These are phyloP conservation scores for Podospora conica DNA, from an alignment of 495 filamentous ascomycete genomes.

Conservation along the genomic window DNA sequence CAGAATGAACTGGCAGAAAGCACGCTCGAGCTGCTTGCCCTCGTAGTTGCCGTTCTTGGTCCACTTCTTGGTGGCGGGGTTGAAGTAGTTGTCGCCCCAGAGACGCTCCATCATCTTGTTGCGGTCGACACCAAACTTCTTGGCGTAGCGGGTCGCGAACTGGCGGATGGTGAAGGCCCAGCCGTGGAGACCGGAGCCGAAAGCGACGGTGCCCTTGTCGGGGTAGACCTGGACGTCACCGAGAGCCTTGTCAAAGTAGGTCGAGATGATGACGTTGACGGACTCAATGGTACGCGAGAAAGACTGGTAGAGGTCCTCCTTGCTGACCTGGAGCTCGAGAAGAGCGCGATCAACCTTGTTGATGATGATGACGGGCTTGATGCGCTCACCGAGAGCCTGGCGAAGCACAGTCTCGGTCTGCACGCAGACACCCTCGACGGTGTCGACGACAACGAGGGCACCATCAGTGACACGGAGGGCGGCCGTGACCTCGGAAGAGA, in stretches of 20 bases:
- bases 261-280: slow-evolving; percentile 98
- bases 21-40: slow-evolving; percentile 86
- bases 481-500: slow-evolving; percentile 99
- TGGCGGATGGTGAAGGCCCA: slow-evolving; percentile 99
- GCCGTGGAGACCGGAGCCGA: slow-evolving; percentile 99
- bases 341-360: slow-evolving; percentile 99
- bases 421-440: slow-evolving; percentile 98
- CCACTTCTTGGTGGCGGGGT: slow-evolving; percentile 99
- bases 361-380: slow-evolving; percentile 98
- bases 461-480: slow-evolving; percentile 99
- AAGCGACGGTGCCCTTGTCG: slow-evolving; percentile 91
- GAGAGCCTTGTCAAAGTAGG: slow-evolving; percentile 93
- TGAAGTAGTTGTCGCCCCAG: slow-evolving; percentile 99
- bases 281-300: slow-evolving; percentile 99
- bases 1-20: slow-evolving; percentile 97
- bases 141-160: slow-evolving; percentile 93
- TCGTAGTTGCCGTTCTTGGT: slow-evolving; percentile 74
- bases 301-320: slow-evolving; percentile 99
- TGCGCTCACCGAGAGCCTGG: slow-evolving; percentile 98
- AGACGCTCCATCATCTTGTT: slow-evolving; percentile 99
- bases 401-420: slow-evolving; percentile 99
- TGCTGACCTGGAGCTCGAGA: slow-evolving; percentile 93
- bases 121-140: slow-evolving; percentile 99
- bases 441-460: slow-evolving; percentile 99
- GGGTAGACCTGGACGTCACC: slow-evolving; percentile 99